Conservation (phyloP, 1,284 basidiomycete species). For the Naganishia albida region DNA sequence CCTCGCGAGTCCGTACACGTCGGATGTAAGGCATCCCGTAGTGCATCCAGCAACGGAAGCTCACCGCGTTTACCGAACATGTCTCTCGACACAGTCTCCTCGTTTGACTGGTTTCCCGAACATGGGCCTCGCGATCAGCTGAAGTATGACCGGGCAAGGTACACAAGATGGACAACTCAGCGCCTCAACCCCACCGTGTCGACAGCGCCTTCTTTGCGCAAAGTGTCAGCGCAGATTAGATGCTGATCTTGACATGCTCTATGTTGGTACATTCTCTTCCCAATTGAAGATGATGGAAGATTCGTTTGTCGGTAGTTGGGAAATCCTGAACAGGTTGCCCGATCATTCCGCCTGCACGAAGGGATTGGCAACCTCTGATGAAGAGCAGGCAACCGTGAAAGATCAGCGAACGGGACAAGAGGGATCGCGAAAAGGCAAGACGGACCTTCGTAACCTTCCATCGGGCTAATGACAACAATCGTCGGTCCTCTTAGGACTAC, state of each 20-base stretch:
- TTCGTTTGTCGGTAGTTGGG: too few species aligned
- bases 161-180: not conserved
- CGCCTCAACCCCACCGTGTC: not conserved
- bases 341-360: constrained; percentile 61
- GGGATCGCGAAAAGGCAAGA: constrained; percentile 15
- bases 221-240: not conserved
- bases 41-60: too few species aligned
- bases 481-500: constrained; percentile 89
- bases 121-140: too few species aligned
- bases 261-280: not conserved
- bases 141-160: too few species aligned
- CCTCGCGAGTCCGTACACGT: not conserved
- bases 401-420: not conserved
- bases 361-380: constrained; percentile 74
- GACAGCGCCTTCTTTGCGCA: not conserved
- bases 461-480: constrained; percentile 85
- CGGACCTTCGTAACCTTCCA: constrained; percentile 76
- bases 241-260: not conserved
- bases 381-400: not conserved
- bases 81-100: too few species aligned
- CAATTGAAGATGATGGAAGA: not conserved
- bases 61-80: too few species aligned
- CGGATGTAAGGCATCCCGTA: not conserved
- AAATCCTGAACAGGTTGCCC: not conserved
- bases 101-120: too few species aligned